Evolutionary conservation across 495 filamentous ascomycete genomes (phyloP), one percentile per base, ranked within the genome.

Genomic region (Bombardia bombarda): DNA sequence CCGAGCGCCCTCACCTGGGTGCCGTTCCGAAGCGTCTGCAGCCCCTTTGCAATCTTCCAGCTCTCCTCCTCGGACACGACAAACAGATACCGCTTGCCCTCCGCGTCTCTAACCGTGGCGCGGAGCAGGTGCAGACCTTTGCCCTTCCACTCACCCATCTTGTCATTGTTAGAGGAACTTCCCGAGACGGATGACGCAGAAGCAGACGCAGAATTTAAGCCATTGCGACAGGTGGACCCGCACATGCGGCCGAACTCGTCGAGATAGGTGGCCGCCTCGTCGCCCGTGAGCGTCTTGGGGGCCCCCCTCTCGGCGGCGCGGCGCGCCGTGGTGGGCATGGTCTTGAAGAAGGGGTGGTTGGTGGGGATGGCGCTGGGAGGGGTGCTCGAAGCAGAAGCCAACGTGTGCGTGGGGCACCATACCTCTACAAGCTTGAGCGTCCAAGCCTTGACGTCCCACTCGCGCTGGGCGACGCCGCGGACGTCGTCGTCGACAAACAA

Each of bases 361-460:
- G 67, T 59, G 9, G 56, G 54, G 42, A 45, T 60, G 44, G 57
- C 46, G 17, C 56, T 58, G 31, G 53, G 47, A 32, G 50, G 34
- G 22, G 13, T 42, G 34, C 46, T 49, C 40, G 63, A 56, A 45
- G 60, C 60, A 53, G 63, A 60, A 50, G 52, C 52, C 54, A 67
- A 56, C 18, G 60, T 66, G 50, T 77, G 69, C 21, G 66, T 57
- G 23, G 84, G 80, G 51, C 83, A 89, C 79, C 86, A 90, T 60
- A 96, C 82, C 71, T 98, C 92, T 50, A 92, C 79, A 20, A 81
- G 69, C 62, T 90, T 95, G 65, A 98, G 75, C 10, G 87, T 94
- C 92, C 92, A 96, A 14, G 90, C 90, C 58, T 96, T 96, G 61
- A 96, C 77, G 58, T 98, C 92, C 93, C 93, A 98, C 66, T 97